phyloP scores from a whole-genome alignment of 768 basidiomycete genomes.

The Saitozyma podzolica region DNA sequence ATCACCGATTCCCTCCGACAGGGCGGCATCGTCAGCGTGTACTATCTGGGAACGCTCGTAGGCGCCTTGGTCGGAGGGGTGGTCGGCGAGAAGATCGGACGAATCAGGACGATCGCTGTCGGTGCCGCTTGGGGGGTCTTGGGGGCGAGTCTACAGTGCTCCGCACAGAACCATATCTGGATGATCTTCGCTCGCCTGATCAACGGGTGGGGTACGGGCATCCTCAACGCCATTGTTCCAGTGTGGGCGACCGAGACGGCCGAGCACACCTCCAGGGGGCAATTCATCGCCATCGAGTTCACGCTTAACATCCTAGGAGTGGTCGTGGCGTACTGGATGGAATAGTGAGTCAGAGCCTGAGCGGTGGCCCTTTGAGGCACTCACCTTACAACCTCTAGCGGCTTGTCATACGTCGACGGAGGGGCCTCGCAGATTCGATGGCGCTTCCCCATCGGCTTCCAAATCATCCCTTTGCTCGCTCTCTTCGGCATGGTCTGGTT shows the following conservation, averaged over 20 bases:
- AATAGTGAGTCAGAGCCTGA: not conserved
- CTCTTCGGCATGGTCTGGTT: conserved; percentile 18
- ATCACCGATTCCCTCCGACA: conserved; percentile 22
- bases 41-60: conserved; percentile 35
- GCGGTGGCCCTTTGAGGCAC: not conserved
- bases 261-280: conserved; percentile 31
- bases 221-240: conserved; percentile 42
- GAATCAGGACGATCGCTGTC: conserved; percentile 29
- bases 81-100: conserved; percentile 31
- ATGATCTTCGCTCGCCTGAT: conserved; percentile 36
- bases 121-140: conserved; percentile 28
- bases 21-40: conserved; percentile 40
- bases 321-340: conserved; percentile 36
- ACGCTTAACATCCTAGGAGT: conserved; percentile 26
- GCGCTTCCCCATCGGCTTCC: conserved; percentile 20
- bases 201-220: conserved; percentile 29
- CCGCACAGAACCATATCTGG: conserved; percentile 26
- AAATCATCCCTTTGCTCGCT: conserved; percentile 24
- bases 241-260: conserved; percentile 38
- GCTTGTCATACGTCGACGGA: conserved; percentile 13
- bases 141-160: conserved; percentile 34
- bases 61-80: conserved; percentile 32
- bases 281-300: conserved; percentile 35
- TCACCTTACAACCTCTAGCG: not conserved
- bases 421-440: conserved; percentile 17